Conservation (phyloP, 306 rosid genomes). For the Glycine latifolia region DNA sequence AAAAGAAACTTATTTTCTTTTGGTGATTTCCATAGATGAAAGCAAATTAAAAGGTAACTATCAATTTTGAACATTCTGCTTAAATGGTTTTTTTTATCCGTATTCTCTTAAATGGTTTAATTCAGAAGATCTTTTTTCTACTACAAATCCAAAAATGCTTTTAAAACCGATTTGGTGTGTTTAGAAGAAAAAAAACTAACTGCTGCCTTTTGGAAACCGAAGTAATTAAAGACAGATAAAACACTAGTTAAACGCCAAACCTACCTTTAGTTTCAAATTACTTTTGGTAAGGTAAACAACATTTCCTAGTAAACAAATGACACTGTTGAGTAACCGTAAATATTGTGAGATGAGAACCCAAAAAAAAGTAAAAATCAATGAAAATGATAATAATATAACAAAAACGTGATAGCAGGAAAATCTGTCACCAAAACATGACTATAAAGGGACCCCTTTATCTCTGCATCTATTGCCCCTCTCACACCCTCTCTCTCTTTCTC, state of each 20-base stretch:
- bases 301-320: neutral
- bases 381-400: neutral
- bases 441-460: constrained; percentile 58
- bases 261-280: neutral
- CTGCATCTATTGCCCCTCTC: constrained; percentile 44
- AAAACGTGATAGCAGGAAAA: constrained; percentile 34
- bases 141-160: neutral
- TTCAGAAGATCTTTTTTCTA: neutral
- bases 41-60: no score
- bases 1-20: no score
- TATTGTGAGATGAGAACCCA: neutral
- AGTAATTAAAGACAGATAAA: neutral
- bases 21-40: no score
- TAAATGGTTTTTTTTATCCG: no score
- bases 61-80: neutral
- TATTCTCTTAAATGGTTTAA: neutral
- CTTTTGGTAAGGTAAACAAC: neutral
- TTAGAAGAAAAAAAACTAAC: neutral
- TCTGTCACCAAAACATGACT: constrained; percentile 54
- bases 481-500: neutral
- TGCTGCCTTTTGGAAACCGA: neutral
- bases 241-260: no score
- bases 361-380: neutral
- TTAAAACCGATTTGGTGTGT: no score
- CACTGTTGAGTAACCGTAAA: neutral